These are phyloP conservation scores for Microsporum audouinii DNA, from an alignment of 2,329 filamentous ascomycete species.

Conservation along the genomic window DNA sequence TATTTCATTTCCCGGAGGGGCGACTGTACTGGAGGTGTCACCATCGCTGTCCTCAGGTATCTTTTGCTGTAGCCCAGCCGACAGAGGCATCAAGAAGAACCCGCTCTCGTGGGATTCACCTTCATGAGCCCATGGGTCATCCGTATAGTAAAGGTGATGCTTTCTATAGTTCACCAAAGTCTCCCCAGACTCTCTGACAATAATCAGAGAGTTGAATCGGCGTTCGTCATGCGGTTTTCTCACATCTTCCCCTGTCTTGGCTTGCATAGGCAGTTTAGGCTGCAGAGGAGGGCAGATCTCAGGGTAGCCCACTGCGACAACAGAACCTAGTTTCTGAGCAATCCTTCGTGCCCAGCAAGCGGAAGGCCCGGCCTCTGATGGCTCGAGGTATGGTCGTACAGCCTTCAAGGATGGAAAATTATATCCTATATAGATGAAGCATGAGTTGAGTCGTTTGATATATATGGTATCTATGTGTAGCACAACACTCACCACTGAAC, in stretches of 20 bases:
- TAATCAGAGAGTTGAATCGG: constrained; percentile 48
- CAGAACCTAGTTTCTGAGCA: constrained; percentile 44
- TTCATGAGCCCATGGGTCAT: constrained; percentile 53
- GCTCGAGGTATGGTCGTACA: constrained; percentile 49
- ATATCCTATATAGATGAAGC: constrained; percentile 40
- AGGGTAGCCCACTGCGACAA: constrained; percentile 55
- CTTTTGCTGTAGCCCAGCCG: neutral
- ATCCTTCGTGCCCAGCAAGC: constrained; percentile 48
- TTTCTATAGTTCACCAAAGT: constrained; percentile 52
- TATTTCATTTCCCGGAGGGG: constrained; percentile 17
- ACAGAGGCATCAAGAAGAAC: constrained; percentile 21
- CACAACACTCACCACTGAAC: constrained; percentile 41
- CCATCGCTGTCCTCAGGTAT: neutral
- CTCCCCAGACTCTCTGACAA: constrained; percentile 44
- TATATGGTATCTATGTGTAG: neutral
- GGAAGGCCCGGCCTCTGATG: constrained; percentile 43
- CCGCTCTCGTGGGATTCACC: constrained; percentile 24
- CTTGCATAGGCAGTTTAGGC: constrained; percentile 15
- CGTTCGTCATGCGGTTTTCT: constrained; percentile 3
- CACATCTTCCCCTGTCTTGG: constrained; percentile 10
- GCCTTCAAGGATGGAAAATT: constrained; percentile 49
- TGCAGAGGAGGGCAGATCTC: constrained; percentile 31
- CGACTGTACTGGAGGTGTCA: neutral
- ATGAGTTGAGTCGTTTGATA: neutral
- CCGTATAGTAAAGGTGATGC: constrained; percentile 54